Base-by-base conservation (phyloP, 805 yeast species). In the Teunomyces kruisii region DNA sequence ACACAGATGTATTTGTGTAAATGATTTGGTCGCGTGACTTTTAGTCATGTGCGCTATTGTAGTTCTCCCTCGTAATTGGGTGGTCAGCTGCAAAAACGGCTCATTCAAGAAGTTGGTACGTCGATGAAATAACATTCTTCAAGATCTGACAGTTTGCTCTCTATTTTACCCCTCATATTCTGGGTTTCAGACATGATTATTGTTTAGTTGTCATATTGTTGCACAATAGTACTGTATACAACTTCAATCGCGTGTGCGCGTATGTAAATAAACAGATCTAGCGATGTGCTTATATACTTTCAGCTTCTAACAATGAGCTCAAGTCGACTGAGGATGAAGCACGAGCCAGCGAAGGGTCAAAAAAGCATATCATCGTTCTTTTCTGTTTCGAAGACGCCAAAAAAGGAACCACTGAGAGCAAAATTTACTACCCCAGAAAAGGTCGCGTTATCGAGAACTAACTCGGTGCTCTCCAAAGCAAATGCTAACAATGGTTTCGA, bases 401-500 rank as follows among this genome's bases (percentile, higher is more conserved):
- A 9, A n/a, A 35, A 35, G 12, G 28, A n/a, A 6, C n/a, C 13
- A 17, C 16, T 31, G 8, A 28, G 19, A n/a, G 24, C 46, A 2
- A 28, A 15, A 9, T 39, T 17, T 17, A 40, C 47, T 19, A 51
- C 55, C 6, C 55, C 55, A 31, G 51, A 50, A 32, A 47, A 43
- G 32, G 47, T 41, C 7, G 14, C 51, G 4, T 42, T 36, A 24
- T 40, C 50, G 14, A 48, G 65, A 35, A 45, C 64, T 3, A 54
- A 51, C 31, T 63, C 67, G 1, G 46, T 56, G 9, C 46, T 63
- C 17, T 46, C 59, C 1, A 52, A 46, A 19, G 51, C 61, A 4
- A 50, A 44, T n/a, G 39, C 51, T 10, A 44, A 42, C 38, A 55
- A 53, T 47, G 66, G 58, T 4, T 65, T 65, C 45, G 68, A 65